Conservation (phyloP, 2,329 filamentous ascomycete species). For the Ophiostoma himal-ulmi region DNA sequence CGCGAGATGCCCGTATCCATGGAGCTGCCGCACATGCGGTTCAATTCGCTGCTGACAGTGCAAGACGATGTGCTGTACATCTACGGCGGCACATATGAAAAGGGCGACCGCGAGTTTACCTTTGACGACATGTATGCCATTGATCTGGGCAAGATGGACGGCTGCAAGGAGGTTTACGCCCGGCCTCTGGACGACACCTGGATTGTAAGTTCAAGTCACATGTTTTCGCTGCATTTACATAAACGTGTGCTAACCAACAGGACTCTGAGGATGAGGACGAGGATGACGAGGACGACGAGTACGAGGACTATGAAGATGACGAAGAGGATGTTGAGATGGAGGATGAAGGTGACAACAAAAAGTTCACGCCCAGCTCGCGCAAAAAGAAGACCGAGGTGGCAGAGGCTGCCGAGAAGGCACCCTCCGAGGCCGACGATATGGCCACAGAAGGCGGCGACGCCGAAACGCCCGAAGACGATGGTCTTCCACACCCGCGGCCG, state of each 20-base stretch:
- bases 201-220: constrained; percentile 47
- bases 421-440: constrained; percentile 41
- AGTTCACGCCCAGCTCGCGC: constrained; percentile 49
- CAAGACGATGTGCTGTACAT: constrained; percentile 91
- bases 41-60: constrained; percentile 85
- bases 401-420: constrained; percentile 42
- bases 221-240: too few relatives aligned
- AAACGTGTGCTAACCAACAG: constrained; percentile 42
- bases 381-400: constrained; percentile 46
- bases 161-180: constrained; percentile 85
- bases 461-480: constrained; percentile 63
- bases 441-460: constrained; percentile 45
- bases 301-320: constrained; percentile 50
- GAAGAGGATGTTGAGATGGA: constrained; percentile 49
- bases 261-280: constrained; percentile 56
- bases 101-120: constrained; percentile 88
- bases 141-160: constrained; percentile 90
- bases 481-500: constrained; percentile 68
- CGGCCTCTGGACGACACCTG: constrained; percentile 74
- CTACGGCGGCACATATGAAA: constrained; percentile 92
- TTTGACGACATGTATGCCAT: constrained; percentile 93
- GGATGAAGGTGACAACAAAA: constrained; percentile 43
- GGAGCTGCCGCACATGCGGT: constrained; percentile 83
- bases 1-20: constrained; percentile 62
- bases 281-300: constrained; percentile 56